phyloP scores from a whole-genome alignment of 1,284 basidiomycete species.

The Fomitopsis pinicola region DNA sequence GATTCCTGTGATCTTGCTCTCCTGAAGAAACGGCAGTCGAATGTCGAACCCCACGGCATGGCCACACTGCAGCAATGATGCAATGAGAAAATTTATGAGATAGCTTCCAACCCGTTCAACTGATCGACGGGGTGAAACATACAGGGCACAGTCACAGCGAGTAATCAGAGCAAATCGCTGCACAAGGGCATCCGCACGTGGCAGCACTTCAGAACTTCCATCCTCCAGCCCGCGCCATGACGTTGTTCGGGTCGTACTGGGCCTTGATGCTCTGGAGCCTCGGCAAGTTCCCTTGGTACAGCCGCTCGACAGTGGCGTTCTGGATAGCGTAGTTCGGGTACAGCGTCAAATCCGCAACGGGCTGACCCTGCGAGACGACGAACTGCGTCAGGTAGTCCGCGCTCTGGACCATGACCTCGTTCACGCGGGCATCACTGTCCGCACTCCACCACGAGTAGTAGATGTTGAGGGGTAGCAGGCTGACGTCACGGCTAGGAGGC shows the following conservation, averaged over 20 bases:
- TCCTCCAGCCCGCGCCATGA: slow-evolving; percentile 57
- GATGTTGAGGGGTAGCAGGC: slow-evolving; percentile 43
- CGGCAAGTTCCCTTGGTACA: slow-evolving; percentile 48
- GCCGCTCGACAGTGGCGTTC: slow-evolving; percentile 37
- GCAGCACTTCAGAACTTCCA: slow-evolving; percentile 28
- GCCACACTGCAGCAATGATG: too few relatives aligned
- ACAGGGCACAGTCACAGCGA: too few relatives aligned
- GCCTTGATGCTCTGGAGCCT: slow-evolving; percentile 36
- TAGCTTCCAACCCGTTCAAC: too few relatives aligned
- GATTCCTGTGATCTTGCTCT: too few relatives aligned
- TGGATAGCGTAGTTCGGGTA: slow-evolving; percentile 51
- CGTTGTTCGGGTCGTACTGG: slow-evolving; percentile 41
- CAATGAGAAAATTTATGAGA: too few relatives aligned
- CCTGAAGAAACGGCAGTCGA: too few relatives aligned
- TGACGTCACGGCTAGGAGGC: slow-evolving; percentile 39
- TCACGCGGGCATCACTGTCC: slow-evolving; percentile 34
- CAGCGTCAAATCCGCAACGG: slow-evolving; percentile 29
- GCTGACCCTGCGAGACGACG: slow-evolving; percentile 40
- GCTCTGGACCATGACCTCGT: slow-evolving; percentile 35
- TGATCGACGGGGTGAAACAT: too few relatives aligned
- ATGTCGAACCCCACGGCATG: too few relatives aligned
- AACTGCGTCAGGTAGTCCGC: slow-evolving; percentile 33
- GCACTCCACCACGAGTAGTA: slow-evolving; percentile 39
- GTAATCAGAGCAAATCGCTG: too few relatives aligned
- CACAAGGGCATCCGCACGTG: too few relatives aligned